These are phyloP conservation scores for Rosa lucieae DNA, from an alignment of 306 rosid genomes.

Conservation along the genomic window DNA sequence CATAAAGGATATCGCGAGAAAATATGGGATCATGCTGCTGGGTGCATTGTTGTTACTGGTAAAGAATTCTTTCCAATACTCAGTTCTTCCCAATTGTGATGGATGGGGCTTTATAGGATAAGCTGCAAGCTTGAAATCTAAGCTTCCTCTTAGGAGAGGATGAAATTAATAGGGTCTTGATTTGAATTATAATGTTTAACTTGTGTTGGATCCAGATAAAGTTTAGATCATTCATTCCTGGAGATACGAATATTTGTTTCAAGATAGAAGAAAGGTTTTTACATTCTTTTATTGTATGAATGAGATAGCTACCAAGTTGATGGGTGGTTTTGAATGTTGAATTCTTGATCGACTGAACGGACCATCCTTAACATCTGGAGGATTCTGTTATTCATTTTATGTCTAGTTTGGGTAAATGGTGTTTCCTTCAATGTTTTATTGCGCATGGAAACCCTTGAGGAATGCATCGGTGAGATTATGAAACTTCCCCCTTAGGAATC, in stretches of 20 bases:
- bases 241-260: not conserved
- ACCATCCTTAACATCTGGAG: not conserved
- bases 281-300: not conserved
- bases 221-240: not conserved
- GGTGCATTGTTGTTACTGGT: constrained; percentile 89
- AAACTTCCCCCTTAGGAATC: not conserved
- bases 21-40: constrained; percentile 99
- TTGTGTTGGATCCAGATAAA: not conserved
- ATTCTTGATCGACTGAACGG: not conserved
- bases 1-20: constrained; percentile 88
- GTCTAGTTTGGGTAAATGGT: not conserved
- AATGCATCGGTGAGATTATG: not conserved
- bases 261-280: not conserved
- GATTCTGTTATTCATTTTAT: not conserved
- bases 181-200: not conserved
- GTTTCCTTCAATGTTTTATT: not conserved
- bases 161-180: not conserved
- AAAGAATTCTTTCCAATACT: constrained; percentile 7
- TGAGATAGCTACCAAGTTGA: not conserved
- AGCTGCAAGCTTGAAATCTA: not conserved
- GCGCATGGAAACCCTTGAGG: not conserved
- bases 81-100: not conserved
- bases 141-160: not conserved
- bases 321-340: not conserved
- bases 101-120: not conserved